phyloP scores from a whole-genome alignment of 1,139 yeast species.

The Williopsis jadinii region DNA sequence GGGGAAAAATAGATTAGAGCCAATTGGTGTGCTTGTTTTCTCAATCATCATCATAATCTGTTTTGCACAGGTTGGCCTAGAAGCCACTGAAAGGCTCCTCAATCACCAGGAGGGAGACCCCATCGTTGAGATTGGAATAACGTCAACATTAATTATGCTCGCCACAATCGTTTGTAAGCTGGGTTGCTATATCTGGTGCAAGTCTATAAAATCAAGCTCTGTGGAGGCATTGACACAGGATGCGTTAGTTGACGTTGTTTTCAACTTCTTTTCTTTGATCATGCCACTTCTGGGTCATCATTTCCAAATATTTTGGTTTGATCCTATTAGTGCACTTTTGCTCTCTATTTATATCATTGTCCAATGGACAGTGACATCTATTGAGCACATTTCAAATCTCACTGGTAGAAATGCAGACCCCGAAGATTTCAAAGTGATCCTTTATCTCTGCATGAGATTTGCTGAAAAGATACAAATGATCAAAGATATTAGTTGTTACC shows the following conservation, averaged over 20 bases:
- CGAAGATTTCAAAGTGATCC: slow-evolving; percentile 56
- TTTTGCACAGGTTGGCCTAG: slow-evolving; percentile 67
- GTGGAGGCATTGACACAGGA: slow-evolving; percentile 80
- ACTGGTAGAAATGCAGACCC: slow-evolving; percentile 69
- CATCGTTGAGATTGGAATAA: slow-evolving; percentile 42
- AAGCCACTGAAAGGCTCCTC: slow-evolving; percentile 36
- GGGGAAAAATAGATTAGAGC: slow-evolving; percentile 68
- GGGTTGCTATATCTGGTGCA: slow-evolving; percentile 61
- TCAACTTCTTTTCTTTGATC: slow-evolving; percentile 60
- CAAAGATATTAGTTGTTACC: slow-evolving; percentile 66
- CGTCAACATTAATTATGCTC: slow-evolving; percentile 56
- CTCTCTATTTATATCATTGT: slow-evolving; percentile 56
- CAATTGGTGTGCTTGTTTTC: slow-evolving; percentile 71
- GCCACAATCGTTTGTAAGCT: slow-evolving; percentile 55
- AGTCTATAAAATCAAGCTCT: slow-evolving; percentile 55
- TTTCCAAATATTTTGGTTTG: slow-evolving; percentile 59
- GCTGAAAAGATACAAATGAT: slow-evolving; percentile 61
- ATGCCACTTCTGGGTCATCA: slow-evolving; percentile 59
- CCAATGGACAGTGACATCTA: slow-evolving; percentile 59
- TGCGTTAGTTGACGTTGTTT: slow-evolving; percentile 70
- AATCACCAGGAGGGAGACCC: slow-evolving; percentile 23
- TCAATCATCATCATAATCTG: slow-evolving; percentile 66
- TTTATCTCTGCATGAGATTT: slow-evolving; percentile 63
- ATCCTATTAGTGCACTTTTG: slow-evolving; percentile 63
- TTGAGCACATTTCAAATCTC: slow-evolving; percentile 66